Evolutionary conservation across 148 eudicot genomes (phyloP).

Genomic region (Hydrangea macrophylla): DNA sequence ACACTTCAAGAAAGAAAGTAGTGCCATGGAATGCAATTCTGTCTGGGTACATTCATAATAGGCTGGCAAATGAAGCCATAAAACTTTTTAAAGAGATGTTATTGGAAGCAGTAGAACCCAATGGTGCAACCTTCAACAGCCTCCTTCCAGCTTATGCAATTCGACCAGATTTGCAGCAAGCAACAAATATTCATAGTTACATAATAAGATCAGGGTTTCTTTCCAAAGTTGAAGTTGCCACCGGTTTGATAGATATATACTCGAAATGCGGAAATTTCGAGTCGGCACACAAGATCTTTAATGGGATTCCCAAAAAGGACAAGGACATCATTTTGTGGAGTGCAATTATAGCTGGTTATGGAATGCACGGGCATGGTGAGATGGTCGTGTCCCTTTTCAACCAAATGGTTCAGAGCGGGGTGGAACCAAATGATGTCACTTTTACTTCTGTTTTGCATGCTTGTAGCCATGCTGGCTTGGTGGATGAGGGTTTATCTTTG

Average conservation of each 20-base stretch:
- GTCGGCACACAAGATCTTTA: conserved; percentile 34
- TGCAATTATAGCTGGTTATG: conserved; percentile 47
- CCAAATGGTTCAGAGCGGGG: conserved; percentile 41
- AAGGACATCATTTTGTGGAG: conserved; percentile 46
- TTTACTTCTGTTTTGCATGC: conserved; percentile 49
- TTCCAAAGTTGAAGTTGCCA: conserved; percentile 26
- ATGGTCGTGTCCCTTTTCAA: conserved; percentile 35
- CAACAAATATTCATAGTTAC: conserved; percentile 34
- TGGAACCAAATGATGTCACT: conserved; percentile 46
- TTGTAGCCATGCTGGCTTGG: conserved; percentile 54
- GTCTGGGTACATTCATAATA: conserved; percentile 35
- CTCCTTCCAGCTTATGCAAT: conserved; percentile 41
- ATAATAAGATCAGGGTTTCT: conserved; percentile 37
- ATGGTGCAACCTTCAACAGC: conserved; percentile 39
- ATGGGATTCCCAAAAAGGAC: conserved; percentile 18
- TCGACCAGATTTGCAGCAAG: conserved; percentile 34
- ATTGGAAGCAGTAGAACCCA: conserved; percentile 26
- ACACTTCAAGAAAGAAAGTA: conserved; percentile 31
- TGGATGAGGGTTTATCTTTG: conserved; percentile 42
- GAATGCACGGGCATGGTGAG: conserved; percentile 39
- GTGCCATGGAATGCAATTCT: conserved; percentile 52
- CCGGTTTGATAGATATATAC: conserved; percentile 41
- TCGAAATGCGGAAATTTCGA: conserved; percentile 41
- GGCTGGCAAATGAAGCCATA: conserved; percentile 29
- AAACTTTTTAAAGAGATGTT: conserved; percentile 37